Evolutionary conservation across 495 filamentous ascomycete genomes (phyloP), one percentile per base, ranked within the genome.

Genomic region (Tirmania nivea): DNA sequence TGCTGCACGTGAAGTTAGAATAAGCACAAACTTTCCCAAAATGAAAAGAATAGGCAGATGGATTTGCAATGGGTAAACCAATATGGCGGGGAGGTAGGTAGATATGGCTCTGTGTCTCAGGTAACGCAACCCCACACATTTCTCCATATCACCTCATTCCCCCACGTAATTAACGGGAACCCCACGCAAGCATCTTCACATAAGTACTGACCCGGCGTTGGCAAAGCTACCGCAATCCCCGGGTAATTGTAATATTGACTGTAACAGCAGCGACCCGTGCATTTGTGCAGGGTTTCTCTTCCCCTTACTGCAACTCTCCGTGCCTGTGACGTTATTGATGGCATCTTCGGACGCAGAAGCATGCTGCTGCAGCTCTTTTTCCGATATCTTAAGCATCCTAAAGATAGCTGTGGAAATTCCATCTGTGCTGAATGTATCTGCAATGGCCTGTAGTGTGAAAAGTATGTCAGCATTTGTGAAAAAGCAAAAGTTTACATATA

Each of bases 261-360:
- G 81, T 11, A 74, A 75, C 25, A 86, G 69, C 9, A 83, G 65
- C 35, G 80, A 82, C 48, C 74, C 75, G 61, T 86, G 78, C 56
- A 56, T 54, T 62, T 65, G 17, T 51, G 17, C 5, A 48, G 52
- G 48, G 37, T n/a, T 5, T 75, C 59, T 56, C 73, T 80, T 48
- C 71, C 72, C 25, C 73, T 66, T 48, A 69, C 65, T 58, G 54
- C 25, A 1, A 31, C 25, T 31, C 3, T 7, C 1, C 56, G 48
- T 8, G 48, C 12, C 14, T 50, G 34, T 35, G 56, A 47, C 20
- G 35, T 37, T 48, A 6, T 51, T 20, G 49, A 19, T 35, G 36
- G 39, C 14, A 21, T 56, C 42, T 53, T 55, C 31, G 12, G 48
- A 12, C 5, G 48, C 48, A 49, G 48, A 9, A 9, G 48, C 42